A percentile compares a stretch with the other conserved stretches of the same genome.
Conservation (phyloP, 768 basidiomycete species). For the Trametes coccinea region DNA sequence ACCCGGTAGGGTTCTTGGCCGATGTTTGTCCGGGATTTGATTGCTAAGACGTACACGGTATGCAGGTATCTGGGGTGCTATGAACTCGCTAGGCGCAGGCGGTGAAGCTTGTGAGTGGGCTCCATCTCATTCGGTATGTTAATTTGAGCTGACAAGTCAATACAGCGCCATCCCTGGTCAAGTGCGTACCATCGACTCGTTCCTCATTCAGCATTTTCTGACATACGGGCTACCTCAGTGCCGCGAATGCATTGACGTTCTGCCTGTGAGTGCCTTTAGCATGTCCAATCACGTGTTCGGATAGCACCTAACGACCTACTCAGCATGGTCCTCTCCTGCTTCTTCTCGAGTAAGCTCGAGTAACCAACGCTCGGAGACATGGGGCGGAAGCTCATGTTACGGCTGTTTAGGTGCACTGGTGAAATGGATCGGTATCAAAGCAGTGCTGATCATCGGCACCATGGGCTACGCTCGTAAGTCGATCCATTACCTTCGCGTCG, state of each 20-base stretch:
- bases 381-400: background rate
- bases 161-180: constrained; percentile 2
- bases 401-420: constrained; percentile 5
- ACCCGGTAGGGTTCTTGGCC: background rate
- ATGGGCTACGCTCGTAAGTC: constrained; percentile 13
- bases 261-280: constrained; percentile 2
- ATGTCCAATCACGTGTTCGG: background rate
- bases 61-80: constrained; percentile 13
- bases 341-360: constrained; percentile 7
- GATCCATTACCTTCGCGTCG: background rate
- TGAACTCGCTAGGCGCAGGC: constrained; percentile 13
- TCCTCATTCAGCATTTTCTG: too few species aligned
- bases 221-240: background rate
- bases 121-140: background rate
- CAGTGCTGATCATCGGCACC: constrained; percentile 14
- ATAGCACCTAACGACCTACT: background rate
- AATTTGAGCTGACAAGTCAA: background rate
- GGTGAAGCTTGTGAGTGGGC: constrained; percentile 8
- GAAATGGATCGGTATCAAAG: constrained; percentile 11
- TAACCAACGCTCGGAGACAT: background rate
- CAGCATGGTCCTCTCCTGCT: constrained; percentile 12
- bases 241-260: constrained; percentile 10
- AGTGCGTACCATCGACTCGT: background rate
- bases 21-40: background rate
- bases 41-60: background rate